Evolutionary conservation across 805 yeast genomes (phyloP).

Genomic region (Zygoascus biomembranicola): DNA sequence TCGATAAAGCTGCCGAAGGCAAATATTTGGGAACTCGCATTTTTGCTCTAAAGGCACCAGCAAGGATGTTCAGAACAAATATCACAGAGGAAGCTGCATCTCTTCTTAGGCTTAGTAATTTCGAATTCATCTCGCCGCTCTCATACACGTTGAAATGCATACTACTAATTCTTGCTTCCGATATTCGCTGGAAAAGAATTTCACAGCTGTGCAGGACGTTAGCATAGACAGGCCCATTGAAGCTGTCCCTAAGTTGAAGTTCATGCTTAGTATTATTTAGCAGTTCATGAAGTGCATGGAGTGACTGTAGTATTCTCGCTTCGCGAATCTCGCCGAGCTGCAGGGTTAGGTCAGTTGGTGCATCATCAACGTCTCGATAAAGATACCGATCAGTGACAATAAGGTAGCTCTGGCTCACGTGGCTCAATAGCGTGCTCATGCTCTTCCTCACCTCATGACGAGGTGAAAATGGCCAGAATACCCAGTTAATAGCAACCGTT

Average conservation of each 20-base stretch:
- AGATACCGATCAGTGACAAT: conserved; percentile 40
- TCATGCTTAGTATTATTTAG: conserved; percentile 32
- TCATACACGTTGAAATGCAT: conserved; percentile 40
- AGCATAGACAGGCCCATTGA: conserved; percentile 29
- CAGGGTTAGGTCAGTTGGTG: conserved; percentile 38
- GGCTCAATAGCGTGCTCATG: conserved; percentile 32
- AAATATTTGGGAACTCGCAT: conserved; percentile 35
- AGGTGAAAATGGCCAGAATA: conserved; percentile 42
- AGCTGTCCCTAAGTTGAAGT: conserved; percentile 30
- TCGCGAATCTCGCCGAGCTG: conserved; percentile 40
- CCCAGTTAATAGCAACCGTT: conserved; percentile 36
- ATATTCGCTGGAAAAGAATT: conserved; percentile 33
- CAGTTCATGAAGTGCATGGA: conserved; percentile 33
- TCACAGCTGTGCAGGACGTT: conserved; percentile 33
- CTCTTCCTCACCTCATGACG: conserved; percentile 35
- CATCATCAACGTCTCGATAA: conserved; percentile 40
- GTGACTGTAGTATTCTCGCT: conserved; percentile 38
- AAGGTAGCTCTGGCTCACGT: conserved; percentile 40
- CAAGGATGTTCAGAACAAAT: conserved; percentile 34
- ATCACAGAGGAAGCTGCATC: conserved; percentile 42
- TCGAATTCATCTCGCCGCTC: conserved; percentile 33
- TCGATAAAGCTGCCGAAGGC: conserved; percentile 37
- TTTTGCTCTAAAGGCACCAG: conserved; percentile 35
- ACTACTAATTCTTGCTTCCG: conserved; percentile 45
- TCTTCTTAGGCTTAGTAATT: conserved; percentile 37